Base-by-base conservation (phyloP, 805 yeast species). In the Tetrapisispora fleetii region DNA sequence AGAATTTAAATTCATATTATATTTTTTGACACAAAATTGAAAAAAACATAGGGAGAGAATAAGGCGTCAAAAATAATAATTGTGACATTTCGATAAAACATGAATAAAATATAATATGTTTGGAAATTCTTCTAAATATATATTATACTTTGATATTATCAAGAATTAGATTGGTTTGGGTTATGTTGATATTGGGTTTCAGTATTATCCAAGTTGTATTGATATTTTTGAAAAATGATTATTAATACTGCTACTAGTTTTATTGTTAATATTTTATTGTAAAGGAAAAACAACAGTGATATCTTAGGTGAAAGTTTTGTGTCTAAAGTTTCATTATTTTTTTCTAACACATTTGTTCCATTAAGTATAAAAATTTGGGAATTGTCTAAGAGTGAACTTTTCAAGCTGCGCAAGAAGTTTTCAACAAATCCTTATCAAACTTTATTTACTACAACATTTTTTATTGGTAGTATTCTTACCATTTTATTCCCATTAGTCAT, bases 361-460 rank as follows among this genome's bases (percentile, higher is more conserved):
- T 38, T 38, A 16, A 30, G 22, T 30, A 2, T 38, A 16, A 37
- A n/a, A 9, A 22, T 39, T 37, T 28, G 33, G 38, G 45, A 45
- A 35, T 41, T 47, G 6, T 18, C 47, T 16, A 41, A 45, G 37
- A 22, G 27, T n/a, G 37, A 43, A 46, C 24, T 35, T 43, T 13
- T 32, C 13, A 49, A 48, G 19, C 17, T 52, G 16, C 36, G 44
- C 9, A 37, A 47, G 16, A 49, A 54, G 30, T 59, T 52, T 28
- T 55, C 50, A 36, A 48, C 51, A 18, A 55, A 51, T 40, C 63
- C 63, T 16, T 56, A 53, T 33, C 48, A 48, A n/a, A 58, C 62
- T 10, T 32, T 54, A n/a, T 52, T 58, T 35, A 44, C 49, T 30
- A 21, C 36, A 17, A 38, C 48, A 2, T 45, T 45, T 21, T 37